Evolutionary conservation across 1,284 basidiomycete genomes (phyloP), one percentile per base, ranked within the genome.

Genomic region (Apiotrichum veenhuisii): DNA sequence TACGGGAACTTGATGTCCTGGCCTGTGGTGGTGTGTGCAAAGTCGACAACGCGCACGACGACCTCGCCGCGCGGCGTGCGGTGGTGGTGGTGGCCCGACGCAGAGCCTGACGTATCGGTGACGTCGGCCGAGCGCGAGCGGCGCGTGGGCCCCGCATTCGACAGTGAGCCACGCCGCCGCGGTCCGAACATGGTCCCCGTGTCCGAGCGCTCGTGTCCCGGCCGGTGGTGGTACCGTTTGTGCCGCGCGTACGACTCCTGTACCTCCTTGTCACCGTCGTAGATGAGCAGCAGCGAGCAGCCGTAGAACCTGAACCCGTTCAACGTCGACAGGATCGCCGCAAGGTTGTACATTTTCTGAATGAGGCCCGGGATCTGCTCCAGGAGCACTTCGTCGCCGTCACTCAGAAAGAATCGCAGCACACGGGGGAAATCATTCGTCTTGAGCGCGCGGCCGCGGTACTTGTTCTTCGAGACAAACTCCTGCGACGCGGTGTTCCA

Each of bases 251-350:
- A 76, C 56, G 74, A 67, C 63, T 88, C 85, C 75, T 98, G 96
- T 2, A 85, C 84, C 63, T 91, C 88, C 49, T 81, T 81, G 72
- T 98, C 94, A 49, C 96, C 96, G 72, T 99, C 96, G 75, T 98
- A 99, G 74, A 98, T 96, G 71, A 98, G 85, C 57, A 99, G 84
- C 50, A 99, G 82, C 66, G 90, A 94, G 78, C 94, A 97, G 23
- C 96, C 96, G 72, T 99, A 99, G 77, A 99, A 98, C 37, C 95
- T 85, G 77, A 92, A 99, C 11, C 96, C 91, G 65, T 87, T 87
- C 55, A 99, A 80, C 5, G 87, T 84, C 69, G 86, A 83, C 67
- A 98, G 83, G 77, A 98, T 97, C 48, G 86, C 84, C 22, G 95
- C 95, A 38, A 99, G 85, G n/a, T 86, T 85, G 70, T 95, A 94